Base-by-base conservation (phyloP, 1,284 basidiomycete genomes). In the Schizopora paradoxa region DNA sequence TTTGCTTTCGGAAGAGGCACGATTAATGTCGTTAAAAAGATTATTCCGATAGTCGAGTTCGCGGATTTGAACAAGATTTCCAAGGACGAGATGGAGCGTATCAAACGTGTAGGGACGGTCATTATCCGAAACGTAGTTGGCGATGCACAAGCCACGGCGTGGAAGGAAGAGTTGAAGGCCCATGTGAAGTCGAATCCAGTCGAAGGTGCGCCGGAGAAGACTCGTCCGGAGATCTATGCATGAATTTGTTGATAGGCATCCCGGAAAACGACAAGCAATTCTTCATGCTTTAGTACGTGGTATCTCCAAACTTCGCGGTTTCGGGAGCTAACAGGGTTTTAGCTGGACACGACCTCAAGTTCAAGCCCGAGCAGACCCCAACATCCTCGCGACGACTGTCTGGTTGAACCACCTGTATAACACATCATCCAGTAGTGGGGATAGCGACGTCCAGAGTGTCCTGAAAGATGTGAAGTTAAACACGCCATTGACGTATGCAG, bases 401-500 rank as follows among this genome's bases (percentile, higher is more conserved):
- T 86, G 78, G 77, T 64, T 86, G 22, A 86, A 83, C 61, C 73
- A 76, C 19, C 62, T 85, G 23, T 86, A 83, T 55, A 61, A 65
- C 31, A 49, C 56, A 42, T 45, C 55, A 47, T 4, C 37, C 6
- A 40, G 14, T 6, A 22, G 19, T 23, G 33, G 23, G 4, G 46
- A 48, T 7, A 11, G 11, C 11, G n/a, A n/a, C n/a, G n/a, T n/a
- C n/a, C n/a, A n/a, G n/a, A n/a, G n/a, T n/a, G 13, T 43, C 23
- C 54, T 70, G 1, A 69, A 76, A 10, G 73, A 76, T 13, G 81
- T 90, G 13, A 82, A 86, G 47, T 69, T 90, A 25, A 66, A 69
- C 3, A 75, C 76, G 2, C 82, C 88, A 6, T 67, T 93, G 41
- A 76, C 68, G 21, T 94, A 94, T 54, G 86, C 82, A 0, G 91